Conservation (phyloP, 2,329 filamentous ascomycete genomes). For the Diaporthe ilicicola region DNA sequence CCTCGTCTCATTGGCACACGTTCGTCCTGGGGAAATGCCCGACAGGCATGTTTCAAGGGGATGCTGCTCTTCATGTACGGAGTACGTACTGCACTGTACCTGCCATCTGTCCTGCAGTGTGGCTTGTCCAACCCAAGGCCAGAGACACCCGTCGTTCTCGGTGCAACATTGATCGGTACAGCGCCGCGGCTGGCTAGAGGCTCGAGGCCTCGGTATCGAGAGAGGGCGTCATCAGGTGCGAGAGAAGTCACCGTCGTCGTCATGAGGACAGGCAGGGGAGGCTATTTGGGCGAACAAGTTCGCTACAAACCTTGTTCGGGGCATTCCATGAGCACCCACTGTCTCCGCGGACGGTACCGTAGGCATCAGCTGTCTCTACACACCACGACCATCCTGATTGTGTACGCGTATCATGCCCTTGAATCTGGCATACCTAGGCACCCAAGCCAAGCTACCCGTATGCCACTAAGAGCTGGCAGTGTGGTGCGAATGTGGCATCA, state of each 20-base stretch:
- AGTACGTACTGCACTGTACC: not conserved
- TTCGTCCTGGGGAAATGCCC: slow-evolving; percentile 36
- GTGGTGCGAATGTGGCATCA: not conserved
- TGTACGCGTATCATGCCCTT: not conserved
- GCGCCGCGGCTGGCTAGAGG: not conserved
- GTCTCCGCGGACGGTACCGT: not conserved
- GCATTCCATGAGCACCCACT: not conserved
- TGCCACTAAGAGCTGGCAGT: not conserved
- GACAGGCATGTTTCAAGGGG: slow-evolving; percentile 40
- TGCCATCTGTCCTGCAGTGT: slow-evolving; percentile 1
- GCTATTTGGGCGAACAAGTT: not conserved
- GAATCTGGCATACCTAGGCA: not conserved
- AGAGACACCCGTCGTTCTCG: not conserved
- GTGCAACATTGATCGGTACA: slow-evolving; percentile 25
- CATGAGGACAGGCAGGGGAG: not conserved
- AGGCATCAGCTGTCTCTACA: not conserved
- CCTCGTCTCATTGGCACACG: slow-evolving; percentile 36
- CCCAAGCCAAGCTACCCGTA: not conserved
- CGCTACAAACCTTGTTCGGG: not conserved
- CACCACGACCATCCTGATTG: not conserved
- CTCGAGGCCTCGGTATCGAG: not conserved
- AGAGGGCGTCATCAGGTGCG: slow-evolving; percentile 3
- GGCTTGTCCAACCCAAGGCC: slow-evolving; percentile 2
- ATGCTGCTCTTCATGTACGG: not conserved
- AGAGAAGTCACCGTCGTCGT: not conserved